phyloP scores from a whole-genome alignment of 139 green algal genomes.

The Chlamydomonas incerta region DNA sequence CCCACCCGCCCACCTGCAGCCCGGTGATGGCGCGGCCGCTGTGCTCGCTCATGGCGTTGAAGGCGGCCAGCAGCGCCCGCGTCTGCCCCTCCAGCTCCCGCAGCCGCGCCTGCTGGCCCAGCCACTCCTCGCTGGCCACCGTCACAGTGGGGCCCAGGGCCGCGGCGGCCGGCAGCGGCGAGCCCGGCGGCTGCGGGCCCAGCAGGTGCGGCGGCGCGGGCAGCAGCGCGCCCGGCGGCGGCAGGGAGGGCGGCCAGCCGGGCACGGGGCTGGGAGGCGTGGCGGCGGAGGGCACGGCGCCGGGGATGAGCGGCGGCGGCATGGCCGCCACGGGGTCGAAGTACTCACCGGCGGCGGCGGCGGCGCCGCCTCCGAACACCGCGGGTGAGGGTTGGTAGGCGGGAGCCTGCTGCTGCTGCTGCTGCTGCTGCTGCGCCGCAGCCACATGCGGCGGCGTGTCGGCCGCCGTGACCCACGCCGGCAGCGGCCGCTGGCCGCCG shows the following conservation, averaged over 20 bases:
- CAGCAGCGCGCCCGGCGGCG: neutral
- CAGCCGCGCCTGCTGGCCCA: conserved; percentile 21
- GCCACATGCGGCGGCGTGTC: no score
- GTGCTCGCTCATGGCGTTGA: conserved; percentile 10
- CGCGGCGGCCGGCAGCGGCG: neutral
- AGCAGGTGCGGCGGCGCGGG: neutral
- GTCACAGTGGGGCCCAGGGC: neutral
- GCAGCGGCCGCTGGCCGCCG: no score
- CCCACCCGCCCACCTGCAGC: neutral
- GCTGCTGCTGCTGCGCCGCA: no score
- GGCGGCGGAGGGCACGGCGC: neutral
- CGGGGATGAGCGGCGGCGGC: no score
- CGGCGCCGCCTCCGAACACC: no score
- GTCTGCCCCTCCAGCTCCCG: conserved; percentile 7
- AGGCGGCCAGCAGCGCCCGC: conserved; percentile 8
- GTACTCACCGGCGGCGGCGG: no score
- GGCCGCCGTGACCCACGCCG: no score
- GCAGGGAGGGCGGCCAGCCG: no score
- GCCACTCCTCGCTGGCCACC: conserved; percentile 6
- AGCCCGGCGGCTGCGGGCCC: neutral
- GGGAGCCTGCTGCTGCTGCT: no score
- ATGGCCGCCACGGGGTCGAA: neutral
- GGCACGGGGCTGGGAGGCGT: neutral
- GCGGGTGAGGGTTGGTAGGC: no score
- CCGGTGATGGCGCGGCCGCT: neutral